Evolutionary conservation across 2,329 filamentous ascomycete genomes (phyloP), one percentile per base, ranked within the genome.

Genomic region (Fusarium sp.): DNA sequence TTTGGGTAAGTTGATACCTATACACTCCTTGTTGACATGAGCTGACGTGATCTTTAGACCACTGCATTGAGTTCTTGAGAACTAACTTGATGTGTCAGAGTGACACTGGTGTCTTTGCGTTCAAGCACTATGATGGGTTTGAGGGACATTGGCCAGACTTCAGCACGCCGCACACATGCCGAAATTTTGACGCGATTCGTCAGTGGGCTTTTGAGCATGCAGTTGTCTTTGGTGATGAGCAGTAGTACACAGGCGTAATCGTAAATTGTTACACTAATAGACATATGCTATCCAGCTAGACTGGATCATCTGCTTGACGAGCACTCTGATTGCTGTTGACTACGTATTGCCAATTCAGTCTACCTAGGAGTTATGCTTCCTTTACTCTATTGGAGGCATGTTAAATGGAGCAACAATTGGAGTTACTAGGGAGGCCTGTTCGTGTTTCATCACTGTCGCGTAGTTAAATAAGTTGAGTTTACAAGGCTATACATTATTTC

Each of bases 101-200:
- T 46, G 86, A 88, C 60, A 79, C 87, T 67, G 85, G 85, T 12
- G 81, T 88, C 27, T 87, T 86, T 66, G 85, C 86, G 3, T 87
- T 87, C 75, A 81, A 84, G 62, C 77, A 79, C 65, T 84, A 80
- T 55, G 83, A 84, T 0, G 83, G 84, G 51, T 75, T 80, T 56
- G 80, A 82, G 61, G 81, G 84, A 46, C 83, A 85, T 63, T 87
- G 85, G 86, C 85, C 85, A 4, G 82, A 87, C 73, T 86, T 87
- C 48, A 84, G 83, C 74, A 85, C 85, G 5, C 78, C 82, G 34
- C 85, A 87, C 67, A 84, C 82, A 10, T 88, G 86, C 74, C 78
- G 86, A 34, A 86, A 88, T 69, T 88, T 86, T 60, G 82, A 87
- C 58, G 80, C 76, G 25, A 81, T 88, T 60, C 78, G 81, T 40